Base-by-base conservation (phyloP, 129 eudicot species). In the Mikania micrantha region DNA sequence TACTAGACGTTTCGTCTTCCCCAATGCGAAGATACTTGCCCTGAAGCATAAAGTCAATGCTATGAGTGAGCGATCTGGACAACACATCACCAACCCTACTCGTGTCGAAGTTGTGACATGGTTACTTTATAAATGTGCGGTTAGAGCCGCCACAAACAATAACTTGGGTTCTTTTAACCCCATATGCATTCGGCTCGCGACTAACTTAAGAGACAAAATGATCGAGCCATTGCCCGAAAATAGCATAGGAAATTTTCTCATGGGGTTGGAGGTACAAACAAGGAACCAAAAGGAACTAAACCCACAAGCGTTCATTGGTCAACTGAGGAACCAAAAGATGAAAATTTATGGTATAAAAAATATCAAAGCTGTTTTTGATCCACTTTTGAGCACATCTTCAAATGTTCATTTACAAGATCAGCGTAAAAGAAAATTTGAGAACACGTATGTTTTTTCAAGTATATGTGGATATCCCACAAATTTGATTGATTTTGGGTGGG, bases 101-200 rank as follows among this genome's bases (percentile, higher is more conserved):
- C 39, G 64, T 15, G 64, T 58, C 0, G 64, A 58, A 29, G 41
- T 58, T 29, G 29, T 58, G 25, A 58, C 40, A 2, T 58, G 64
- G 41, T 58, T 58, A 58, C 64, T 58, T n/a, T 58, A 58, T 58
- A 58, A 58, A 29, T 58, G 64, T 7, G 41, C 64, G n/a, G 22
- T 58, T 21, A 24, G 17, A 13, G 64, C 64, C 15, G 64, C 64
- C n/a, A 57, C 22, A 0, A 32, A 60, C 31, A 32, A 60, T 16
- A 60, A 34, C 9, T 9, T 9, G 2, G 66, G 66, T 6, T 34
- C 47, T 34, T 60, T 60, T 17, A 32, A 60, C 7, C 66, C 66
- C 27, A 16, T 45, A 34, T 7, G 28, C n/a, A n/a, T 60, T 34
- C 15, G 22, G n/a, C 2, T 31, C 4, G n/a, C 6, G 44, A 10